Conservation (phyloP, 805 yeast genomes). For the Candida odintsovae region DNA sequence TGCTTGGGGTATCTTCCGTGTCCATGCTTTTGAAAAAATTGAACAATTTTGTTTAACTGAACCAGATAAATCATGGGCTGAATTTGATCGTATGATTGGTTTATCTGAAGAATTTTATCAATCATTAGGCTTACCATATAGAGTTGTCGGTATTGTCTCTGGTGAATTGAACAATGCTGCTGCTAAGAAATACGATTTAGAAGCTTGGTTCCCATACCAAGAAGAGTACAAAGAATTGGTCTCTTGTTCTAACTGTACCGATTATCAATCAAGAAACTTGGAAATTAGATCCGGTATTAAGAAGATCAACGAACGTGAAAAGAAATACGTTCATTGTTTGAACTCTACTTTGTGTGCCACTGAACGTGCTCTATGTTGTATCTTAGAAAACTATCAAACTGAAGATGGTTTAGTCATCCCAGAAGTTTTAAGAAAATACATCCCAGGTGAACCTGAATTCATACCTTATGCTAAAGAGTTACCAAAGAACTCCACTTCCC, state of each 20-base stretch:
- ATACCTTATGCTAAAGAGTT: conserved; percentile 85
- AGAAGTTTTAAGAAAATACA: conserved; percentile 90
- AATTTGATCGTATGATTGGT: conserved; percentile 93
- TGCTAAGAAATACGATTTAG: conserved; percentile 96
- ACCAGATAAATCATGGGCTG: conserved; percentile 97
- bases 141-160: conserved; percentile 96
- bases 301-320: conserved; percentile 89
- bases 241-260: conserved; percentile 98
- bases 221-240: conserved; percentile 97
- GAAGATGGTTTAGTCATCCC: conserved; percentile 93
- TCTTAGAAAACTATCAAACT: conserved; percentile 95
- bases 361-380: conserved; percentile 96
- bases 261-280: conserved; percentile 96
- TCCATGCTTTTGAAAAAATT: conserved; percentile 96
- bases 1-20: conserved; percentile 99
- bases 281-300: conserved; percentile 99
- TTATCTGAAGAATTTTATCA: conserved; percentile 90
- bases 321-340: conserved; percentile 97
- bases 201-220: conserved; percentile 99
- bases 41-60: conserved; percentile 95
- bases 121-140: conserved; percentile 87
- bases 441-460: conserved; percentile 98
- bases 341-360: conserved; percentile 97
- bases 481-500: conserved; percentile 90
- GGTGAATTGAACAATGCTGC: conserved; percentile 99